Conservation (phyloP, 73 alveolate species). For the Tetrahymena malaccensis region DNA sequence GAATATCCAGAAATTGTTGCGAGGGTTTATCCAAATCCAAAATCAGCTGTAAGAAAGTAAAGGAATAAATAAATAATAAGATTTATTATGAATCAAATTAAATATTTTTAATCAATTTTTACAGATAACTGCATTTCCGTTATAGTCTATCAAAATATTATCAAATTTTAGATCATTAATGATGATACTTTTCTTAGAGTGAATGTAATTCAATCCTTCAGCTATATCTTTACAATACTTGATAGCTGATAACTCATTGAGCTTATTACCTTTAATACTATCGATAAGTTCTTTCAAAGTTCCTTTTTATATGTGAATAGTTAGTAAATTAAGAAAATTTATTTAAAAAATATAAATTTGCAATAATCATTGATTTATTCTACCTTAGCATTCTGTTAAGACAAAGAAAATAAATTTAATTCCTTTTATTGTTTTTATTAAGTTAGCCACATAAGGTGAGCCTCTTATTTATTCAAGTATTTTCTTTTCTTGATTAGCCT, state of each 20-base stretch:
- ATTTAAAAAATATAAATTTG: neutral
- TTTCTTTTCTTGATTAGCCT: neutral
- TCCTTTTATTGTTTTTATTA: neutral
- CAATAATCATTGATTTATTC: no score
- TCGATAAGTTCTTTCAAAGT: neutral
- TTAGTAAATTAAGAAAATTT: neutral
- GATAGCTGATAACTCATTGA: neutral
- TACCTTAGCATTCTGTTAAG: neutral
- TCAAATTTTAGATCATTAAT: neutral
- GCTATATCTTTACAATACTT: neutral
- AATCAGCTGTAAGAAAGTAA: neutral
- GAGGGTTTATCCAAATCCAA: neutral
- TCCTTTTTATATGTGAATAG: neutral
- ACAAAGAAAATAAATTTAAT: neutral
- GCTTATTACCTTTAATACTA: neutral
- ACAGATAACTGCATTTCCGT: neutral
- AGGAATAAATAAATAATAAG: no score
- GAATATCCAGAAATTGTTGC: neutral
- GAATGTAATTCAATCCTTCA: neutral
- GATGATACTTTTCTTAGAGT: neutral
- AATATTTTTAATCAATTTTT: neutral
- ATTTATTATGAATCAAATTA: neutral
- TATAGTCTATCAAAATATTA: neutral
- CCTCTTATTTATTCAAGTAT: neutral
- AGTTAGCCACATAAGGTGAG: neutral